Evolutionary conservation across 2,329 filamentous ascomycete genomes (phyloP).

Genomic region (Parastagonospora avenae): DNA sequence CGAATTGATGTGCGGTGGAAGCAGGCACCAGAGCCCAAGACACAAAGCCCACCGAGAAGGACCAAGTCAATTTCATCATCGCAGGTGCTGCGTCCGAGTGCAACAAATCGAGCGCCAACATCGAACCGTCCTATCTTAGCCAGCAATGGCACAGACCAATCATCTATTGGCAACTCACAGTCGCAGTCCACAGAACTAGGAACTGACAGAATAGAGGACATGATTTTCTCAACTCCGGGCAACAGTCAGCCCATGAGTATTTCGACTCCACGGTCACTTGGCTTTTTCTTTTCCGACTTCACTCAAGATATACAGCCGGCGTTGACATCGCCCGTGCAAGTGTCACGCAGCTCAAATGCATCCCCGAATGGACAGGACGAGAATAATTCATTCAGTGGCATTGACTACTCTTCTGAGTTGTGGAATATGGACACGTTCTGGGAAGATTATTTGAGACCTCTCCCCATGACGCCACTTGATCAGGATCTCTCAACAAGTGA

Average conservation of each 20-base stretch:
- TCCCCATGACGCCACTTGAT: constrained; percentile 8
- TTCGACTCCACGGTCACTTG: constrained; percentile 11
- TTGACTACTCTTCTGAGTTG: constrained; percentile 12
- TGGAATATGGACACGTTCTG: constrained; percentile 22
- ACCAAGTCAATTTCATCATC: constrained; percentile 5
- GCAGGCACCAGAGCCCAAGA: constrained; percentile 15
- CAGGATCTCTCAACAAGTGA: not conserved
- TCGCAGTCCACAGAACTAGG: not conserved
- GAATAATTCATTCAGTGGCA: not conserved
- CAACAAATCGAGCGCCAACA: not conserved
- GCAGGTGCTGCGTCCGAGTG: constrained; percentile 2
- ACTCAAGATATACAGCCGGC: constrained; percentile 1
- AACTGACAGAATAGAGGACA: constrained; percentile 9
- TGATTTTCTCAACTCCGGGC: constrained; percentile 11
- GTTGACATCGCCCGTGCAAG: not conserved
- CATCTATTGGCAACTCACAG: not conserved
- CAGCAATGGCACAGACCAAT: not conserved
- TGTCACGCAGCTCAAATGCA: constrained; percentile 1
- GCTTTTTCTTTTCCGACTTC: constrained; percentile 7
- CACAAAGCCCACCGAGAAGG: constrained; percentile 36
- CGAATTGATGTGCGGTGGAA: constrained; percentile 74
- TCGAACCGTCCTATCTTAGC: not conserved
- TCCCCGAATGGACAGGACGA: not conserved
- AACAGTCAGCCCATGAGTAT: constrained; percentile 5
- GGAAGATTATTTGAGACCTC: constrained; percentile 15